Base-by-base conservation (phyloP, 2,329 filamentous ascomycete genomes). In the Cryphonectria japonica region DNA sequence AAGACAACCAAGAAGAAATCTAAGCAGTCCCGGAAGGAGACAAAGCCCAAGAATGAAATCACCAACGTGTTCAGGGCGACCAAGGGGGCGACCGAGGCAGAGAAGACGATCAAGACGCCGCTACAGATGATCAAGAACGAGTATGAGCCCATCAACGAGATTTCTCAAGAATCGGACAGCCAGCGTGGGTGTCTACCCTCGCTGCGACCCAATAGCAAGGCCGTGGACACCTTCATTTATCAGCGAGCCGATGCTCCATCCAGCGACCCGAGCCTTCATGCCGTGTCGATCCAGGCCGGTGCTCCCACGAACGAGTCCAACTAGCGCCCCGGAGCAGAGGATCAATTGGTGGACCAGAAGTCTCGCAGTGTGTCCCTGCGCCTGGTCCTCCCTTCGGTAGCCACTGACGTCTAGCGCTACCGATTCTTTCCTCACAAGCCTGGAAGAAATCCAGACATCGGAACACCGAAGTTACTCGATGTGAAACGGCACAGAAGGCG, bases 31-130 rank as follows among this genome's bases (percentile, higher is more conserved):
- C 78, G 79, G 39, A 60, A 73, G 66, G 82, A 80, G 8, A 76
- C 76, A 66, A 78, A 82, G 54, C 78, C 82, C 57, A 83, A 80
- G 71, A 81, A 80, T 67, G 77, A 76, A 9, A 75, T 84, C 64
- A 80, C 83, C 68, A 80, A 83, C 65, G 74, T 79, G 1, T 86
- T 85, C 78, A 85, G 83, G 74, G 75, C 83, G 4, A 83, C 82
- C 72, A 84, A 85, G 74, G 81, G 70, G 59, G 50, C 65, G 13
- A 76, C 74, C 66, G 75, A 76, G 69, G 72, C 68, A 43, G 73
- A 43, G 52, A 75, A 74, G 61, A 54, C 54, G 52, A 69, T 63
- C 41, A 72, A 73, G 41, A 78, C 74, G n/a, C 75, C 70, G 37
- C 70, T 75, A 67, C 75, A 73, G 50, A 60, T 72, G 34, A 70